Percentiles rank a stretch among this genome's conserved stretches.
Conservation (phyloP, 805 yeast species). For the Yamadazyma philogaea region DNA sequence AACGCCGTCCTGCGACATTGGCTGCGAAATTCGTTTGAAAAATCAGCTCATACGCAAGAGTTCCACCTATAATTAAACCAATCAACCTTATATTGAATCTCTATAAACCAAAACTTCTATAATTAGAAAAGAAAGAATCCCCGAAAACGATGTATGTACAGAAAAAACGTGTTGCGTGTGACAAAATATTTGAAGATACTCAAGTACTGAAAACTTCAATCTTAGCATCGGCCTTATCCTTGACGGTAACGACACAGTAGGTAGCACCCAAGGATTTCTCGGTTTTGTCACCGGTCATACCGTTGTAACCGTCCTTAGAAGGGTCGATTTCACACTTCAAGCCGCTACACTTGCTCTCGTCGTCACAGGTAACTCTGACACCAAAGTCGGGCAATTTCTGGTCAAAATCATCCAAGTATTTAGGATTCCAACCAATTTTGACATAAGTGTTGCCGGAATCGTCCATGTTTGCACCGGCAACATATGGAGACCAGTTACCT, state of each 20-base stretch:
- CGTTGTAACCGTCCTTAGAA: conserved; percentile 54
- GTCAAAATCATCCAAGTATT: conserved; percentile 65
- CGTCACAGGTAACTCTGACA: conserved; percentile 69
- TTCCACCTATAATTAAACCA: background rate
- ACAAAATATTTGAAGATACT: background rate
- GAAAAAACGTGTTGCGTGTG: background rate
- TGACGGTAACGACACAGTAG: conserved; percentile 84
- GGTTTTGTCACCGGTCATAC: conserved; percentile 40
- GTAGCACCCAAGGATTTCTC: conserved; percentile 56
- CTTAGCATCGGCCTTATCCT: conserved; percentile 57
- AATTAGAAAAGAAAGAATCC: background rate
- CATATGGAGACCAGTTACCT: conserved; percentile 94
- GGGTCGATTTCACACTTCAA: conserved; percentile 83
- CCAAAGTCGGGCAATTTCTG: conserved; percentile 64
- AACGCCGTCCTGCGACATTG: too few species aligned
- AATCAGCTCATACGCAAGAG: background rate
- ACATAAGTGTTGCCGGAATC: conserved; percentile 65
- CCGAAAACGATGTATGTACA: background rate
- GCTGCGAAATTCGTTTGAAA: background rate
- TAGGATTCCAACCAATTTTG: conserved; percentile 90
- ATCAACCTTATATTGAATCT: background rate
- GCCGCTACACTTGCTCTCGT: conserved; percentile 67
- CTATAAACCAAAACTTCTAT: background rate
- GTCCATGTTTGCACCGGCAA: conserved; percentile 88
- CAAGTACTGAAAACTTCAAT: conserved; percentile 60